Conservation (phyloP, 805 yeast species). For the Hanseniaspora jakobsenii region DNA sequence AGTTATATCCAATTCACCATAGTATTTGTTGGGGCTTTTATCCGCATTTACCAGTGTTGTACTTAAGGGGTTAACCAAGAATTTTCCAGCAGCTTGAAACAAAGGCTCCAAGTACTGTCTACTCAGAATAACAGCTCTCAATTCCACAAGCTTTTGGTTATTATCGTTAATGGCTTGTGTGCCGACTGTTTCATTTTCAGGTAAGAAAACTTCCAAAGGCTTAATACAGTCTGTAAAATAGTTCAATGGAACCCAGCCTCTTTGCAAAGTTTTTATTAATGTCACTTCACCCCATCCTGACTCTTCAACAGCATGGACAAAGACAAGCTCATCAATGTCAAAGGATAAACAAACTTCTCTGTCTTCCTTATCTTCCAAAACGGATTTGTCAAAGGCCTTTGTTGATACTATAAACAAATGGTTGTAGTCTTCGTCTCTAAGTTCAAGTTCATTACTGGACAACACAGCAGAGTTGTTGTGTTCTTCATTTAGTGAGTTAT, state of each 20-base stretch:
- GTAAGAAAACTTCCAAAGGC: constrained; percentile 17
- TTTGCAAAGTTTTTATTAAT: constrained; percentile 42
- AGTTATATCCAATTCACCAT: constrained; percentile 45
- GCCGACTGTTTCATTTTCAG: not conserved
- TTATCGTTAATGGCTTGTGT: no score
- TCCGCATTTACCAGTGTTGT: constrained; percentile 23
- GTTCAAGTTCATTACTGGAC: constrained; percentile 19
- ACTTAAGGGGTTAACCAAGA: constrained; percentile 51
- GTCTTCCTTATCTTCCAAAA: constrained; percentile 53
- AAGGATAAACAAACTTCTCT: constrained; percentile 64
- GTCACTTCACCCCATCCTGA: constrained; percentile 88
- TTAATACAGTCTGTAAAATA: constrained; percentile 44
- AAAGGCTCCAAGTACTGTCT: constrained; percentile 44
- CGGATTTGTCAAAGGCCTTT: constrained; percentile 45
- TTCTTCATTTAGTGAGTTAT: no score
- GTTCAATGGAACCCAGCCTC: constrained; percentile 84
- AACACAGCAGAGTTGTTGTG: constrained; percentile 10
- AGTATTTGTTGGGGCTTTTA: no score
- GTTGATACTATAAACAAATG: constrained; percentile 45
- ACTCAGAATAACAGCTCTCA: constrained; percentile 24
- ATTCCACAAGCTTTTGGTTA: constrained; percentile 15
- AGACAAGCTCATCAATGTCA: constrained; percentile 56
- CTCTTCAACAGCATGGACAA: constrained; percentile 65
- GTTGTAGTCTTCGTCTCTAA: constrained; percentile 36
- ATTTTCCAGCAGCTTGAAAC: constrained; percentile 53